Evolutionary conservation across 352 stramenopile genomes (phyloP).

Genomic region (Peronospora destructor): DNA sequence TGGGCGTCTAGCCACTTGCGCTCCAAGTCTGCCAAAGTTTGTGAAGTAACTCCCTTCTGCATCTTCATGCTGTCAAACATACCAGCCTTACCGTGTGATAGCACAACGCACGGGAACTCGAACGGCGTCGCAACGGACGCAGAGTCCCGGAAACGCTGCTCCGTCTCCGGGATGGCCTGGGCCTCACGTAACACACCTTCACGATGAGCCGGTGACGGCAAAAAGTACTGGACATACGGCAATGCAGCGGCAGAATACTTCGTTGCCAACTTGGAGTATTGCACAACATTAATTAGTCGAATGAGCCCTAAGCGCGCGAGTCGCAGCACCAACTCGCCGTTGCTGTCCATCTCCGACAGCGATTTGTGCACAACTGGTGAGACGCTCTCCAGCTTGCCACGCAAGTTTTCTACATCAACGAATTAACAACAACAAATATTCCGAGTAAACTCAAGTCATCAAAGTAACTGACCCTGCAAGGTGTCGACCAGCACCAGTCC

Average conservation of each 20-base stretch:
- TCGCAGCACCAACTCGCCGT: constrained; percentile 47
- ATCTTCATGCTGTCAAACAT: constrained; percentile 73
- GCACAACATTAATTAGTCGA: constrained; percentile 58
- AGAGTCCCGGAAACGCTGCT: constrained; percentile 48
- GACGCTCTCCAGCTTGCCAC: constrained; percentile 49
- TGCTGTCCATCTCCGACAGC: constrained; percentile 52
- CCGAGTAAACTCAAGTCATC: not conserved
- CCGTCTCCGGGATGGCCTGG: constrained; percentile 45
- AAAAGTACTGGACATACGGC: constrained; percentile 58
- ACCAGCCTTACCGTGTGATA: constrained; percentile 53
- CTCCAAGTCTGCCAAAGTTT: constrained; percentile 43
- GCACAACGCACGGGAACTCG: constrained; percentile 57
- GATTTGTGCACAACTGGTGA: constrained; percentile 49
- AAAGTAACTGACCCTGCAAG: constrained; percentile 34
- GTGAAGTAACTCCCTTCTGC: constrained; percentile 36
- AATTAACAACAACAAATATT: constrained; percentile 1
- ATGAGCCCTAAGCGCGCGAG: constrained; percentile 57
- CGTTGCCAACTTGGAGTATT: constrained; percentile 42
- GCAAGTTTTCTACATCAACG: constrained; percentile 45
- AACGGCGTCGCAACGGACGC: constrained; percentile 17
- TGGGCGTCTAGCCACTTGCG: constrained; percentile 63
- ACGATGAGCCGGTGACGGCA: constrained; percentile 57
- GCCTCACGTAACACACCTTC: constrained; percentile 51
- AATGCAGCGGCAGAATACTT: constrained; percentile 52
- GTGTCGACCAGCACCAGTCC: constrained; percentile 70